Evolutionary conservation across 2,329 filamentous ascomycete species (phyloP).

Genomic region (Sclerotiophoma versabilis): DNA sequence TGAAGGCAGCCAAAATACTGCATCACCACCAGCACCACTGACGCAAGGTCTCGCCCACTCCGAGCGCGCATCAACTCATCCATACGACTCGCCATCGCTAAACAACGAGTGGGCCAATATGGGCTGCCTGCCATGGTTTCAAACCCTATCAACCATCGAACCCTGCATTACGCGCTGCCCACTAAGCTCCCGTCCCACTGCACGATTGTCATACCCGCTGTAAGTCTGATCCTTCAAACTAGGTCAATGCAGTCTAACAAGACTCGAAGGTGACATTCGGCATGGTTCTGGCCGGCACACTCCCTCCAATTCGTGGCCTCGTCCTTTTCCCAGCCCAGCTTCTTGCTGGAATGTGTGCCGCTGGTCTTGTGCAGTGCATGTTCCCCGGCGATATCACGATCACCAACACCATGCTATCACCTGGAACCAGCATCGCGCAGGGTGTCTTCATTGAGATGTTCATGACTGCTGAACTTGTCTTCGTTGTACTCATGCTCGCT

Average conservation of each 20-base stretch:
- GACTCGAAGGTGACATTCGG: slow-evolving; percentile 31
- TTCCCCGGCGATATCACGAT: slow-evolving; percentile 35
- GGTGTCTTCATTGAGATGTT: slow-evolving; percentile 32
- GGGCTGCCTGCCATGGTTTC: background rate
- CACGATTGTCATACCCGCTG: too few relatives aligned
- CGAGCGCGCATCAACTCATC: background rate
- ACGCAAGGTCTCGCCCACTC: background rate
- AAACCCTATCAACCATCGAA: slow-evolving; percentile 1
- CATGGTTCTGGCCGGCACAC: slow-evolving; percentile 29
- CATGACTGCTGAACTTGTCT: slow-evolving; percentile 34
- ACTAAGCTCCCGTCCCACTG: too few relatives aligned
- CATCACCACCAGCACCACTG: background rate
- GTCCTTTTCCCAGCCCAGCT: slow-evolving; percentile 33
- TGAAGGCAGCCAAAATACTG: background rate
- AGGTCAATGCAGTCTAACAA: background rate
- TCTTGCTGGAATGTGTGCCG: slow-evolving; percentile 35
- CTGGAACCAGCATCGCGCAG: slow-evolving; percentile 26
- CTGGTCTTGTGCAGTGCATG: slow-evolving; percentile 30
- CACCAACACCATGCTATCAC: slow-evolving; percentile 25
- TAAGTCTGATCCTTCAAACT: slow-evolving; percentile 12
- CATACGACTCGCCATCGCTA: background rate
- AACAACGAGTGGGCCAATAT: background rate
- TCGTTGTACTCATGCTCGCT: slow-evolving; percentile 38
- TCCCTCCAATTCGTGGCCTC: slow-evolving; percentile 25
- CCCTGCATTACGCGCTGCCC: slow-evolving; percentile 1